A percentile compares a stretch with the other conserved stretches of the same genome.
These are phyloP conservation scores for Leptodontidium sp. DNA, from an alignment of 2,329 filamentous ascomycete species.

Conservation along the genomic window DNA sequence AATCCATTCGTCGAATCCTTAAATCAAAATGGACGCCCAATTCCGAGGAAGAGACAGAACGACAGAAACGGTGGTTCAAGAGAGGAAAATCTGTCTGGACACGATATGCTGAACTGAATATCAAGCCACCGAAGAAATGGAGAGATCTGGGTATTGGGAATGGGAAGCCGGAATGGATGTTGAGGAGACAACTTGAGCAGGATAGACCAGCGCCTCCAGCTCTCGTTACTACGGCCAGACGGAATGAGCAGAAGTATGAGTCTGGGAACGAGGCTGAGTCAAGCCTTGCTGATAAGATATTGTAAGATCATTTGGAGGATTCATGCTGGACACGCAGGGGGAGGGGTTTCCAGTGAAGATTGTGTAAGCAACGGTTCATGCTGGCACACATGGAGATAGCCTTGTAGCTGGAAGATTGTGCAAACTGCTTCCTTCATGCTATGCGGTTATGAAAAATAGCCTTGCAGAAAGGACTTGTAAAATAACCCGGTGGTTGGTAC, in stretches of 20 bases:
- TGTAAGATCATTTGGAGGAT: constrained; percentile 26
- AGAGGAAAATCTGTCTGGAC: constrained; percentile 68
- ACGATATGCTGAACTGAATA: constrained; percentile 65
- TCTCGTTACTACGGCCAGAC: constrained; percentile 36
- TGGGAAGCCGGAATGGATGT: constrained; percentile 38
- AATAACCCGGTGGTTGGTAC: neutral
- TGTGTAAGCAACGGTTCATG: neutral
- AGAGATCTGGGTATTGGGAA: constrained; percentile 51
- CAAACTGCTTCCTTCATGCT: neutral
- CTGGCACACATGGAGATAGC: neutral
- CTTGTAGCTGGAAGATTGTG: neutral
- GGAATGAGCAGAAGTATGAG: constrained; percentile 23
- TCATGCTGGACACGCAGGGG: constrained; percentile 15
- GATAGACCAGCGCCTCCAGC: constrained; percentile 25
- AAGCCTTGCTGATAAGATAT: constrained; percentile 38
- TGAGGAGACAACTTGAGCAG: constrained; percentile 24
- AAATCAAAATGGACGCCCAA: constrained; percentile 77
- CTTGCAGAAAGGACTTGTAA: neutral
- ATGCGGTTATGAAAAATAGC: neutral
- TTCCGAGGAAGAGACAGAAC: constrained; percentile 61
- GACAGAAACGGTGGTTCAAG: constrained; percentile 68
- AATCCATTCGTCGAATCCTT: constrained; percentile 87
- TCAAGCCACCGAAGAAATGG: constrained; percentile 69
- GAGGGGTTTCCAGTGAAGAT: neutral
- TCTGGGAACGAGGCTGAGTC: constrained; percentile 18